Base-by-base conservation (phyloP, 208 protist species). In the Acanthamoeba culbertsoni region DNA sequence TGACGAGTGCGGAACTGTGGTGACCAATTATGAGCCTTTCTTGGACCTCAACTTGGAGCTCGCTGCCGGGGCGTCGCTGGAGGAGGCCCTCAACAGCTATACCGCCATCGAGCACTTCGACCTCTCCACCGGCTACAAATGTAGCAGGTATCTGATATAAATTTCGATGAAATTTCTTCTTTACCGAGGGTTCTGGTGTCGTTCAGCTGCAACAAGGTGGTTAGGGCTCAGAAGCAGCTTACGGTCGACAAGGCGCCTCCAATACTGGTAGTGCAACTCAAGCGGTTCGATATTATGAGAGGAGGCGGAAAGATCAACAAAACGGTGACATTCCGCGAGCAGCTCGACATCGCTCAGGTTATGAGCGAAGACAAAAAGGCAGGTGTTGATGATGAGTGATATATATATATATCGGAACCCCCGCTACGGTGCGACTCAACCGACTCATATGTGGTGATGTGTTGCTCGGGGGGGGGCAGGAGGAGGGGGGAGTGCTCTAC, bases 221-320 rank as follows among this genome's bases (percentile, higher is more conserved):
- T 91, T 12, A 31, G 14, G 28, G 92, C 92, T 10, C 92, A 94
- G 55, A 94, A 94, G 48, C 92, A 94, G 53, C 35, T 94, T 71
- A 94, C 71, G 10, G 59, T 94, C n/a, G 79, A 94, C 31, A 35
- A 48, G n/a, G 68, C 92, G 46, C 92, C 92, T 20, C 46, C 46
- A 26, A 48, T 94, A 0, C 77, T 94, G 2, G 28, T 88, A 40
- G 31, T 94, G 26, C 79, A 88, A 37, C 77, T 94, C 48, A 94
- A 94, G 77, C 55, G 92, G 28, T 94, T 94, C 77, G 92, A 94
- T 35, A n/a, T 94, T 4, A 94, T 94, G 92, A 53, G 59, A 23
- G 92, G 92, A 33, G 92, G 92, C 37, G 79, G 62, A 0, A 94
- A 94, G 53, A 75, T 94, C 68, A 94, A 94, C 33, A 88, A 91